These are phyloP conservation scores for Pythium volutum DNA, from an alignment of 352 stramenopile species.

Conservation along the genomic window DNA sequence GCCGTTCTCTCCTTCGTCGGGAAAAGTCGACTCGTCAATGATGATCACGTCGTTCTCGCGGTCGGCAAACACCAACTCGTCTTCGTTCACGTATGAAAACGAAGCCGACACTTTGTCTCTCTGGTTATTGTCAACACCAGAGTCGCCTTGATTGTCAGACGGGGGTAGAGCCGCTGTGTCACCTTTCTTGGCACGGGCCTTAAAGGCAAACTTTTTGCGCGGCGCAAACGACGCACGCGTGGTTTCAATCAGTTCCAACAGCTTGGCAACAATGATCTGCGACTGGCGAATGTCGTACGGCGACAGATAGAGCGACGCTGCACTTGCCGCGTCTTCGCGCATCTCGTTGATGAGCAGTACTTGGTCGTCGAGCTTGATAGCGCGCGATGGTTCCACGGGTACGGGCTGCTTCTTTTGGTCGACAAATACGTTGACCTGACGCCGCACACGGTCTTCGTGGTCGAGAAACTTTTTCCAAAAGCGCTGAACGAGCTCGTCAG, in stretches of 20 bases:
- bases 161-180: not conserved
- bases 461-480: constrained; percentile 67
- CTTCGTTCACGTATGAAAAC: constrained; percentile 26
- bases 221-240: constrained; percentile 66
- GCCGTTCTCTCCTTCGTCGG: constrained; percentile 17
- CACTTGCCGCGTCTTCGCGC: constrained; percentile 52
- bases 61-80: constrained; percentile 62
- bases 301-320: constrained; percentile 79
- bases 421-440: constrained; percentile 46
- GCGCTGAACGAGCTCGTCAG: constrained; percentile 45
- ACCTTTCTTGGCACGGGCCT: constrained; percentile 13
- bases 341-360: constrained; percentile 49
- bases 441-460: constrained; percentile 48
- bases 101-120: not conserved
- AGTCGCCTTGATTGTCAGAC: constrained; percentile 16
- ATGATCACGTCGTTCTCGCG: constrained; percentile 62
- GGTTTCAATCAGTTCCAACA: constrained; percentile 64
- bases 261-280: constrained; percentile 57
- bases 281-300: constrained; percentile 84
- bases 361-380: constrained; percentile 49
- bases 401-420: constrained; percentile 60
- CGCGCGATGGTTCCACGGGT: constrained; percentile 34
- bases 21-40: constrained; percentile 59
- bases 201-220: constrained; percentile 86
- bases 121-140: not conserved